These are phyloP conservation scores for Pisolithus microcarpus DNA, from an alignment of 768 basidiomycete genomes.

Conservation along the genomic window DNA sequence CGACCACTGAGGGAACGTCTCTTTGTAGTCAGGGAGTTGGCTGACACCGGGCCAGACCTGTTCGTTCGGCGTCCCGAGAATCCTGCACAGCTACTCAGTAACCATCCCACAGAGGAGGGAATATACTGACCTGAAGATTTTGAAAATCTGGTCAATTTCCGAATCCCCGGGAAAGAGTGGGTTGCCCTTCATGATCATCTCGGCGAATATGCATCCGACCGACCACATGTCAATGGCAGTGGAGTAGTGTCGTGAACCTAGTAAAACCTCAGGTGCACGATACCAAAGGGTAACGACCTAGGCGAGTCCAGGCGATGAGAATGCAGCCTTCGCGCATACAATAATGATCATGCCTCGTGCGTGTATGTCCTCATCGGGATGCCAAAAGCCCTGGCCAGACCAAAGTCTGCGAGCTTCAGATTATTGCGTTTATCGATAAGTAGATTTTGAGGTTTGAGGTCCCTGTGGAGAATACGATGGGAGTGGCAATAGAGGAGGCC, in stretches of 20 bases:
- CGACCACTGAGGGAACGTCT: conserved; percentile 95
- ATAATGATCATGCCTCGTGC: conserved; percentile 64
- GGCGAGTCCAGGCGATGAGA: conserved; percentile 7
- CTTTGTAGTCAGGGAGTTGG: conserved; percentile 87
- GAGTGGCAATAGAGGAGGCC: conserved; percentile 94
- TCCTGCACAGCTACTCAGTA: conserved; percentile 38
- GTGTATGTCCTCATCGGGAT: conserved; percentile 99
- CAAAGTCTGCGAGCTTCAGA: conserved; percentile 95
- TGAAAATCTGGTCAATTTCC: conserved; percentile 99
- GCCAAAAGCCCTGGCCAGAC: conserved; percentile 92
- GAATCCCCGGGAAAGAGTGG: conserved; percentile 98
- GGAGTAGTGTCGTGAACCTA: conserved; percentile 93
- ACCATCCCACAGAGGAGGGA: not conserved
- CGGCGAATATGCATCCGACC: conserved; percentile 98
- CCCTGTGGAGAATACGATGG: conserved; percentile 93
- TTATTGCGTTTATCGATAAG: conserved; percentile 86
- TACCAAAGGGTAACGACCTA: conserved; percentile 99
- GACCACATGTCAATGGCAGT: conserved; percentile 99
- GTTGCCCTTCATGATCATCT: conserved; percentile 92
- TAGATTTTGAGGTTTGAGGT: conserved; percentile 94
- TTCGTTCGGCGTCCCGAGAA: conserved; percentile 92
- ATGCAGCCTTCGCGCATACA: not conserved
- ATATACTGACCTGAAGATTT: conserved; percentile 79
- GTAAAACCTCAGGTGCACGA: conserved; percentile 93
- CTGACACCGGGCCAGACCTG: conserved; percentile 88